These are phyloP conservation scores for Aspergillus nidulans DNA, from an alignment of 495 filamentous ascomycete species.

Conservation along the genomic window DNA sequence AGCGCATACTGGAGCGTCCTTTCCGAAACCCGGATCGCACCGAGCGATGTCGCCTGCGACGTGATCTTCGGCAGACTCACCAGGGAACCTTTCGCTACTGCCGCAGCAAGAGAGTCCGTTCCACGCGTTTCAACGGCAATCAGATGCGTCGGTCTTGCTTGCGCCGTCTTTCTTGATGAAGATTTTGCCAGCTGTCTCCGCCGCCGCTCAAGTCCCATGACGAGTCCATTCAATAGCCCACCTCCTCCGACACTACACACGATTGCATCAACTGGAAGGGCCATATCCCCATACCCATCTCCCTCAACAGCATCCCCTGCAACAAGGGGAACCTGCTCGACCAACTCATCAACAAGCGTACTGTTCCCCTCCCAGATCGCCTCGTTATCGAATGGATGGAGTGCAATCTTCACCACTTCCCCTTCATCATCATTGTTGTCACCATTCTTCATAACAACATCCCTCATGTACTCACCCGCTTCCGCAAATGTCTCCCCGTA, in stretches of 20 bases:
- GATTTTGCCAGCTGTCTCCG: not conserved
- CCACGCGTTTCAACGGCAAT: constrained; percentile 81
- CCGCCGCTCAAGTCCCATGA: constrained; percentile 61
- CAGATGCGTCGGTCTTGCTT: constrained; percentile 44
- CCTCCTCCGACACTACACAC: constrained; percentile 88
- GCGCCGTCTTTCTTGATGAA: not conserved
- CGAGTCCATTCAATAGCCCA: constrained; percentile 75
- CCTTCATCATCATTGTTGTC: constrained; percentile 15
- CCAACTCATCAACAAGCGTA: constrained; percentile 71
- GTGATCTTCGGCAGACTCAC: constrained; percentile 72
- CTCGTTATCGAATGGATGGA: constrained; percentile 77
- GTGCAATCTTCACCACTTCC: constrained; percentile 71
- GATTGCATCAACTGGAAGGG: constrained; percentile 56
- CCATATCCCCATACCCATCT: constrained; percentile 18
- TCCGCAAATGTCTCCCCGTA: constrained; percentile 68
- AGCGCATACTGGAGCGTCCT: constrained; percentile 63
- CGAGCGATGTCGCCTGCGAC: constrained; percentile 73
- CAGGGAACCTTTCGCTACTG: constrained; percentile 54
- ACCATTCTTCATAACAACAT: constrained; percentile 50
- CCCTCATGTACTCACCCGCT: constrained; percentile 68
- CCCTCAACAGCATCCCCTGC: constrained; percentile 29
- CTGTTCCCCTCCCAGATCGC: constrained; percentile 79
- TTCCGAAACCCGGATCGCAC: constrained; percentile 67
- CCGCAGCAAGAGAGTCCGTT: constrained; percentile 64
- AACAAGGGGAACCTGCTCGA: constrained; percentile 47